Evolutionary conservation across 1,284 basidiomycete genomes (phyloP), one percentile per base, ranked within the genome.

Genomic region (Pholiota adiposa): DNA sequence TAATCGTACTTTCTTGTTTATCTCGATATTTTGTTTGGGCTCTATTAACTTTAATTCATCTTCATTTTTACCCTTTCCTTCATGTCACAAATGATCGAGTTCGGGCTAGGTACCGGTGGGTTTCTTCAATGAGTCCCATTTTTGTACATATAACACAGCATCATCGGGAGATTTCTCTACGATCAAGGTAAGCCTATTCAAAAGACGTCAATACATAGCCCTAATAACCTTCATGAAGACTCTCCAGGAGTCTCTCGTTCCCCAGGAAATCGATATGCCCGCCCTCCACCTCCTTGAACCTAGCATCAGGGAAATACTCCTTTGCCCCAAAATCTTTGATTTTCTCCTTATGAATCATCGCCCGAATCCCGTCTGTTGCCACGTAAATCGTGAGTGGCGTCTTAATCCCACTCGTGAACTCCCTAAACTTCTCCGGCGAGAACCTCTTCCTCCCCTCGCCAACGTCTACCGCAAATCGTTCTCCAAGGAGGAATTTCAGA

Each of bases 181-280:
- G n/a, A n/a, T n/a, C n/a, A n/a, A n/a, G n/a, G n/a, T n/a, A n/a
- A n/a, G n/a, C n/a, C n/a, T n/a, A n/a, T n/a, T n/a, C n/a, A n/a
- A n/a, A n/a, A n/a, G n/a, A n/a, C n/a, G n/a, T n/a, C n/a, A n/a
- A n/a, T n/a, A n/a, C n/a, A n/a, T n/a, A n/a, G n/a, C n/a, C n/a
- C n/a, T n/a, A 31, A 11, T 31, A 31, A 31, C 11, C 29, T 31
- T 31, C 29, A 38, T 58, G 25, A 14, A 58, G 23, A 11, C 41
- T 44, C 19, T 27, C 34, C 50, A 52, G n/a, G 1, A 58, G 19
- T n/a, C 2, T 34, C 5, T 38, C 41, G 8, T 53, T 18, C 9
- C 41, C 50, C 38, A 58, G 9, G 41, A 58, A 58, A 48, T 51
- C 50, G 2, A 58, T 25, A 52, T 58, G 56, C 8, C 51, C 51